These are phyloP conservation scores for Neoarthrinium moseri DNA, from an alignment of 2,329 filamentous ascomycete species.

Conservation along the genomic window DNA sequence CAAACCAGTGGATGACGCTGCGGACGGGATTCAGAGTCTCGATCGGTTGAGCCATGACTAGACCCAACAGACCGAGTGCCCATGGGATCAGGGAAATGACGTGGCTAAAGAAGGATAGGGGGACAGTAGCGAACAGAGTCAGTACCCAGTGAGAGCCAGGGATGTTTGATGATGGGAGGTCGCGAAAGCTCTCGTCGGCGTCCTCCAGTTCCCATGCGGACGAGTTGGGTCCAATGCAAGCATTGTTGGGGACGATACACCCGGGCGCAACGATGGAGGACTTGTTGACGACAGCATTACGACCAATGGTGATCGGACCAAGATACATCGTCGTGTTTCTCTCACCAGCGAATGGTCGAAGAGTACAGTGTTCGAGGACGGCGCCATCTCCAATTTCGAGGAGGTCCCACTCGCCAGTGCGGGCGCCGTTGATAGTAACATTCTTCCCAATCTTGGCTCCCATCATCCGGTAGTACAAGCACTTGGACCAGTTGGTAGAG, in stretches of 20 bases:
- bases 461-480: slow-evolving; percentile 49
- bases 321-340: slow-evolving; percentile 59
- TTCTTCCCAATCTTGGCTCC: slow-evolving; percentile 52
- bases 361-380: slow-evolving; percentile 44
- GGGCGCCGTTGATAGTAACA: slow-evolving; percentile 43
- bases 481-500: slow-evolving; percentile 34
- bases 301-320: slow-evolving; percentile 47
- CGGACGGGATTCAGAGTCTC: slow-evolving; percentile 33
- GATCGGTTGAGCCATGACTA: slow-evolving; percentile 38
- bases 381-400: slow-evolving; percentile 52
- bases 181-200: slow-evolving; percentile 44
- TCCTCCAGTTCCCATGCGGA: slow-evolving; percentile 55
- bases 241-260: slow-evolving; percentile 42
- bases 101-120: slow-evolving; percentile 37
- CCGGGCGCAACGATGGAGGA: slow-evolving; percentile 51
- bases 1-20: slow-evolving; percentile 48
- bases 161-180: slow-evolving; percentile 35
- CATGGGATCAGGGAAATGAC: slow-evolving; percentile 44
- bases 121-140: slow-evolving; percentile 38
- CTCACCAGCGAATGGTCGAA: slow-evolving; percentile 54
- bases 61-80: slow-evolving; percentile 41
- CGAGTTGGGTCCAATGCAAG: slow-evolving; percentile 55
- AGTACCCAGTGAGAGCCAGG: slow-evolving; percentile 45
- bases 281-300: slow-evolving; percentile 44
- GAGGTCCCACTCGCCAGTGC: slow-evolving; percentile 55